Conservation (phyloP, 257 asterid genomes). For the Eucommia ulmoides region DNA sequence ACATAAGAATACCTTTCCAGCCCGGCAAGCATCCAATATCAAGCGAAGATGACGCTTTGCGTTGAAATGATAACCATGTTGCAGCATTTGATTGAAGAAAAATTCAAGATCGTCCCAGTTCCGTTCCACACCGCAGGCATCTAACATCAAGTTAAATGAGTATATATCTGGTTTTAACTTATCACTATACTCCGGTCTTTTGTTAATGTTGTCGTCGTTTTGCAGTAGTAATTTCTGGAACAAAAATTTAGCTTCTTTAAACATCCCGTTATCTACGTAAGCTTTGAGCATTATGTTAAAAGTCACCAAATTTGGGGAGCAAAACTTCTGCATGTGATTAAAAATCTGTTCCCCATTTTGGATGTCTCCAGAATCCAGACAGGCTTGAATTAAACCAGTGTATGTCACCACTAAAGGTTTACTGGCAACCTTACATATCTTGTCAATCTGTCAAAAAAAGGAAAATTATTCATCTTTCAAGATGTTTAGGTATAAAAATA, state of each 20-base stretch:
- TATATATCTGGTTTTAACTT: conserved; percentile 65
- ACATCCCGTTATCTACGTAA: conserved; percentile 54
- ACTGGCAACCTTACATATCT: conserved; percentile 82
- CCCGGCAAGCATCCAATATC: conserved; percentile 49
- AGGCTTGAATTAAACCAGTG: conserved; percentile 90
- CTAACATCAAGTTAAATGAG: conserved; percentile 78
- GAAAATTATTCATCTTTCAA: too few relatives aligned
- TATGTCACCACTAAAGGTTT: conserved; percentile 94
- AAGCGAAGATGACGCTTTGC: conserved; percentile 66
- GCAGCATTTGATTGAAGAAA: conserved; percentile 55
- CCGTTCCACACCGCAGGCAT: conserved; percentile 41
- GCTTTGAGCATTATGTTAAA: conserved; percentile 76
- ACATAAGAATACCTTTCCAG: conserved; percentile 57
- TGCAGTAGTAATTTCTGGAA: conserved; percentile 50
- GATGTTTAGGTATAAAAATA: too few relatives aligned
- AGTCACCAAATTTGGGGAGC: conserved; percentile 74
- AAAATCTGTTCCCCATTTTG: conserved; percentile 50
- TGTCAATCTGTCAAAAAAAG: conserved; percentile 47
- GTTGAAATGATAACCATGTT: conserved; percentile 64
- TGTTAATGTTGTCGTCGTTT: conserved; percentile 23
- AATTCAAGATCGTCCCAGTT: conserved; percentile 84
- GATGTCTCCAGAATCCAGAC: conserved; percentile 53
- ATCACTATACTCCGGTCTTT: conserved; percentile 29
- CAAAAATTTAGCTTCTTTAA: conserved; percentile 55
- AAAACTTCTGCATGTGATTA: conserved; percentile 66